These are phyloP conservation scores for Coix lacrymajobi DNA, from an alignment of 176 grass and related monocot species.

Conservation along the genomic window DNA sequence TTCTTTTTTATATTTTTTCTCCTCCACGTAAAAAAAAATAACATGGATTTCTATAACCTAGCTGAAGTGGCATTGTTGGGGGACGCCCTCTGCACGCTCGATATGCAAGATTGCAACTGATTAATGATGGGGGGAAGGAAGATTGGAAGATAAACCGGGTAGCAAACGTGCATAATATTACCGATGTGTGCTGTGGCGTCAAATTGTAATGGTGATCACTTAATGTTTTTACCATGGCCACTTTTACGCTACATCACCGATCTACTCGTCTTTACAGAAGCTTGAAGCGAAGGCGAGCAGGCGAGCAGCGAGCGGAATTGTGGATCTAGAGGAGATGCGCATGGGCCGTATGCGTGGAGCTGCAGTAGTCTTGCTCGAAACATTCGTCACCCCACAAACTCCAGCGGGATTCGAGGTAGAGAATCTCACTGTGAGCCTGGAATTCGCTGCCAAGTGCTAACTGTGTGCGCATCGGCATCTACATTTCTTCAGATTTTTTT, in stretches of 20 bases:
- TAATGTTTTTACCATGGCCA: slow-evolving; percentile 2
- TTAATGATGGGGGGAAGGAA: not conserved
- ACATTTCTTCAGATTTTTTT: not conserved
- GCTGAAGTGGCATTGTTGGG: no score
- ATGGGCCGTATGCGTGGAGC: not conserved
- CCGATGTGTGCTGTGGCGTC: no score
- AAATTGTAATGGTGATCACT: not conserved
- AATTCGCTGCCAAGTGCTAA: not conserved
- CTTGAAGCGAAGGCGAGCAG: slow-evolving; percentile 32
- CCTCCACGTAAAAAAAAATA: no score
- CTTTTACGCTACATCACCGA: not conserved
- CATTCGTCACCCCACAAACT: slow-evolving; percentile 20
- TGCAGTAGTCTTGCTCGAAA: not conserved
- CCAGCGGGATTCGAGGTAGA: slow-evolving; percentile 31
- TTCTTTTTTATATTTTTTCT: no score
- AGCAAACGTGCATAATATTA: not conserved
- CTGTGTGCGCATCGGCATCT: not conserved
- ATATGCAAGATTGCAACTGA: not conserved
- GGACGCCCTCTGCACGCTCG: no score
- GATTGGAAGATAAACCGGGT: not conserved
- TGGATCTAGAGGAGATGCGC: slow-evolving; percentile 21
- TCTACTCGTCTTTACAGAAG: slow-evolving; percentile 9
- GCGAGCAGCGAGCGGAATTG: no score
- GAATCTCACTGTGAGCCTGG: slow-evolving; percentile 13
- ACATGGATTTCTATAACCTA: no score